These are phyloP conservation scores for Plenodomus biglobosus DNA, from an alignment of 2,329 filamentous ascomycete genomes.

Conservation along the genomic window DNA sequence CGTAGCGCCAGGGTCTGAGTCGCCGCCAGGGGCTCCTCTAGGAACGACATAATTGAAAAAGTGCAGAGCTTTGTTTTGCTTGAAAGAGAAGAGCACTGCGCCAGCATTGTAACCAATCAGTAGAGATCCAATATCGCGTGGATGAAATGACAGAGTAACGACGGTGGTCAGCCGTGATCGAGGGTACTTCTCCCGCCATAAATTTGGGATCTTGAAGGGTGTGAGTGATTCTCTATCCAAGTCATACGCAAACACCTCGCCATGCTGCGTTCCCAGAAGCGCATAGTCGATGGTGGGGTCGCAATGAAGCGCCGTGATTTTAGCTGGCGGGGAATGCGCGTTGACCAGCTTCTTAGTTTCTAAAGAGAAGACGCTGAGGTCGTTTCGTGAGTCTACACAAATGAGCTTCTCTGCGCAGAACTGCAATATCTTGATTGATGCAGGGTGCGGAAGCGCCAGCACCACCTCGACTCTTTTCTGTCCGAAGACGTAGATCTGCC, in stretches of 20 bases:
- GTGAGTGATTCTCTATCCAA: slow-evolving; percentile 77
- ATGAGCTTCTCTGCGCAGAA: slow-evolving; percentile 87
- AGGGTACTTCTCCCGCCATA: slow-evolving; percentile 76
- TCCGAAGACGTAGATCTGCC: slow-evolving; percentile 87
- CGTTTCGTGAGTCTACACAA: slow-evolving; percentile 81
- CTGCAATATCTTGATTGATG: slow-evolving; percentile 74
- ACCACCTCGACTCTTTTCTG: slow-evolving; percentile 76
- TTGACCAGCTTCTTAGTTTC: slow-evolving; percentile 67
- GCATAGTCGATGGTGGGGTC: slow-evolving; percentile 95
- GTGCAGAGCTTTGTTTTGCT: slow-evolving; percentile 76
- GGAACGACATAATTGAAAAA: slow-evolving; percentile 85
- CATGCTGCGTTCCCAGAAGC: slow-evolving; percentile 77
- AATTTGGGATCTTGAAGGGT: slow-evolving; percentile 79
- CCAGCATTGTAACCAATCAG: slow-evolving; percentile 89
- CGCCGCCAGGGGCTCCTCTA: slow-evolving; percentile 77
- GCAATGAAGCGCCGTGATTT: slow-evolving; percentile 71
- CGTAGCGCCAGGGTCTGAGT: slow-evolving; percentile 63
- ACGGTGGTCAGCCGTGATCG: slow-evolving; percentile 65
- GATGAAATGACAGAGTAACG: slow-evolving; percentile 80
- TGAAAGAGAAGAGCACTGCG: slow-evolving; percentile 90
- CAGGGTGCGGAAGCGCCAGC: slow-evolving; percentile 68
- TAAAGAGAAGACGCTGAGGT: slow-evolving; percentile 81
- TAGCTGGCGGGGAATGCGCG: slow-evolving; percentile 74
- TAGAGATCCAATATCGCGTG: slow-evolving; percentile 87
- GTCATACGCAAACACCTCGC: slow-evolving; percentile 90